Evolutionary conservation across 768 basidiomycete species (phyloP), one percentile per base, ranked within the genome.

Genomic region (Saitozyma sp.): DNA sequence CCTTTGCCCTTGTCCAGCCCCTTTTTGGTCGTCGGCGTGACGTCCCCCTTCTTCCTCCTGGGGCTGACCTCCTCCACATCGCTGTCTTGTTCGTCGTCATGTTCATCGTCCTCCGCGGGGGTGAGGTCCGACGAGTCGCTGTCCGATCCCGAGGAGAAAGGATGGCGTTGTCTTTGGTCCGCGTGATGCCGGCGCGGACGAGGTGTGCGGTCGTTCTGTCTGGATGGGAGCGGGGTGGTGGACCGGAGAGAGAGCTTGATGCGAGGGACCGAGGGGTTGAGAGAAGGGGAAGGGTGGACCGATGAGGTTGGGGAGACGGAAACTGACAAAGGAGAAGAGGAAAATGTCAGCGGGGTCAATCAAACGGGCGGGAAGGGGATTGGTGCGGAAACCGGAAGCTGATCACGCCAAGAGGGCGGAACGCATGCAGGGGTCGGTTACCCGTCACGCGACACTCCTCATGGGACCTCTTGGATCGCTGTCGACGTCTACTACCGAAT

Each of bases 101-200:
- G 9, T 59, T 65, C 54, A 61, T 48, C 67, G 48, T 62, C 59
- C n/a, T 71, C 70, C 1, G 54, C 56, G 11, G 70, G 67, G 16
- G 70, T 69, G 9, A 72, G 61, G 41, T 71, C 67, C 8, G 70
- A 72, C 9, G 65, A 64, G n/a, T 57, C 67, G 20, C 49, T 51
- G 17, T 59, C 58, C 19, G 38, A 11, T 8, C 14, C 19, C 45
- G 45, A 46, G 13, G 45, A 46, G n/a, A 46, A n/a, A 50, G 43
- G 9, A 59, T 54, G 64, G 50, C 60, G 40, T 54, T n/a, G 16
- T 49, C 45, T 17, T 19, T 17, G 11, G 45, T 60, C n/a, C 59
- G 51, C 29, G 50, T 64, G n/a, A 9, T 50, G 45, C 39, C 48
- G 58, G 29, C 13, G 51, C 42, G 8, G 58, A 46, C 40, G 52